Percentiles rank a stretch among this genome's conserved stretches.
Conservation (phyloP, 306 rosid genomes). For the Coriaria nepalensis region DNA sequence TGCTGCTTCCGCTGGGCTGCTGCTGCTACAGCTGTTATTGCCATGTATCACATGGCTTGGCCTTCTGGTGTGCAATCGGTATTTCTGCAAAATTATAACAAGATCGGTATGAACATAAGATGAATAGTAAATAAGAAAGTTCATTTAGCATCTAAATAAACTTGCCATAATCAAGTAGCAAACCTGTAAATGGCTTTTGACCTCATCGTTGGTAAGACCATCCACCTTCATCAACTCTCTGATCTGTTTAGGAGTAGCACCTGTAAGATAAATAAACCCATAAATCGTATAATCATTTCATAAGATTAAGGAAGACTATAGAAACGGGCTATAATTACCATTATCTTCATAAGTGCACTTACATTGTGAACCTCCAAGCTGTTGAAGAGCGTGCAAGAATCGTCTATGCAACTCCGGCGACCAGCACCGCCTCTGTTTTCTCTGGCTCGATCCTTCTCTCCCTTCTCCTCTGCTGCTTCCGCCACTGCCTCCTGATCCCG, state of each 20-base stretch:
- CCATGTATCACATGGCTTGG: conserved; percentile 38
- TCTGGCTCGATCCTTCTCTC: conserved; percentile 44
- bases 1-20: conserved; percentile 29
- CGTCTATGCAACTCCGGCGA: conserved; percentile 81
- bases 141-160: neutral
- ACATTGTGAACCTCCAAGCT: conserved; percentile 87
- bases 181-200: conserved; percentile 94
- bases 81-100: conserved; percentile 37
- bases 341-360: conserved; percentile 6
- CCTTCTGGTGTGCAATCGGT: conserved; percentile 74
- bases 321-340: conserved; percentile 1
- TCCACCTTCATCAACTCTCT: conserved; percentile 86
- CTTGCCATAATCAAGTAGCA: neutral
- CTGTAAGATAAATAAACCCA: conserved; percentile 28
- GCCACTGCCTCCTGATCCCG: conserved; percentile 20
- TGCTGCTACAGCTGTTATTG: conserved; percentile 22
- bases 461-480: conserved; percentile 36
- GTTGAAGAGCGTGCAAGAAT: conserved; percentile 70
- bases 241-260: conserved; percentile 88
- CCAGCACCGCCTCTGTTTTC: conserved; percentile 82
- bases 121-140: neutral
- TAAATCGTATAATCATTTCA: neutral
- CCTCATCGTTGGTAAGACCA: conserved; percentile 95
- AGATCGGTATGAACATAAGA: neutral
- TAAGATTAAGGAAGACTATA: neutral